Evolutionary conservation across 768 basidiomycete species (phyloP).

Genomic region (Vararia minispora): DNA sequence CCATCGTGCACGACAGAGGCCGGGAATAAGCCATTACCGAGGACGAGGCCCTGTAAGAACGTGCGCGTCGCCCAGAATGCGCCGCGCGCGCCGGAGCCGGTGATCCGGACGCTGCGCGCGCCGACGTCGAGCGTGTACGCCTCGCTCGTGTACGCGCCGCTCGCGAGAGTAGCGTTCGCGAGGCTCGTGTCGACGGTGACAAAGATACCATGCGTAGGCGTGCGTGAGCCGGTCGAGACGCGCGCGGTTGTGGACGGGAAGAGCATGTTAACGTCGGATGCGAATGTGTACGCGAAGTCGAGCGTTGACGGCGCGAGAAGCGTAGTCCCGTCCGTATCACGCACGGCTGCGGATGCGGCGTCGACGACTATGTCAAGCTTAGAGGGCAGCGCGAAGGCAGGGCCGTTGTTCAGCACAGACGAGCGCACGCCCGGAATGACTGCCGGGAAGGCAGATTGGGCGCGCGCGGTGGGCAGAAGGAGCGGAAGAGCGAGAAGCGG

Average conservation of each 20-base stretch:
- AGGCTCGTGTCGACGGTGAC: constrained; percentile 7
- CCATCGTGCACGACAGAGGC: constrained; percentile 14
- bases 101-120: constrained; percentile 10
- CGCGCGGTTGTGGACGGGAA: constrained; percentile 10
- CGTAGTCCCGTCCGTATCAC: too few relatives aligned
- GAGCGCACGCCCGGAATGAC: too few relatives aligned
- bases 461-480: too few relatives aligned
- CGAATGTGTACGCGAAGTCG: constrained; percentile 16
- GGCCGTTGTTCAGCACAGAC: too few relatives aligned
- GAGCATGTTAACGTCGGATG: constrained; percentile 14
- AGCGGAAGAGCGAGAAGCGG: too few relatives aligned
- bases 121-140: constrained; percentile 15
- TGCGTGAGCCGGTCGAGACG: constrained; percentile 3
- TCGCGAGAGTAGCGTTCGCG: constrained; percentile 11
- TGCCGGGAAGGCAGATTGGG: too few relatives aligned
- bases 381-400: too few relatives aligned
- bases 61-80: constrained; percentile 20
- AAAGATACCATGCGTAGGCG: constrained; percentile 5
- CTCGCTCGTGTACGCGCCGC: constrained; percentile 14
- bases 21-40: constrained; percentile 15
- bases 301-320: constrained; percentile 17
- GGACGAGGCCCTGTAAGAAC: constrained; percentile 17
- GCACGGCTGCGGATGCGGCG: too few relatives aligned
- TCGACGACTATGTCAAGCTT: too few relatives aligned
- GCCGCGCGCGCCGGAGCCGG: constrained; percentile 16